Evolutionary conservation across 2,329 filamentous ascomycete species (phyloP).

Genomic region (Cercospora sp.): DNA sequence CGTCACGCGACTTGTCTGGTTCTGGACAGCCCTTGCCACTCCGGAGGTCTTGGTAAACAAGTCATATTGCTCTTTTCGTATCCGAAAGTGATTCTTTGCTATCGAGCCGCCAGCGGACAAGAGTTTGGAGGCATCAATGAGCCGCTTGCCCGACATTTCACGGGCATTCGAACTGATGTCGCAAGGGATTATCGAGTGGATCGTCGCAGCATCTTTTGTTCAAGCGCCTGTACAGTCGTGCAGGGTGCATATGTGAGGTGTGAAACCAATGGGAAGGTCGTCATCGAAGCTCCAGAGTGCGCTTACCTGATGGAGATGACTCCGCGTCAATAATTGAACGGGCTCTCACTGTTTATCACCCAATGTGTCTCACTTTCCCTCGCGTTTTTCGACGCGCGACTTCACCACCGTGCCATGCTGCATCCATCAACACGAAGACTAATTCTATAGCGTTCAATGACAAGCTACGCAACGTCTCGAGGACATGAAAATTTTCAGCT

Average conservation of each 20-base stretch:
- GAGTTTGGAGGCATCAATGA: constrained; percentile 54
- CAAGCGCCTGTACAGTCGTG: too few relatives aligned
- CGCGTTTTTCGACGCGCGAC: neutral
- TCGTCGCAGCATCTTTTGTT: too few relatives aligned
- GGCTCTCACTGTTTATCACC: neutral
- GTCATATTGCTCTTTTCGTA: constrained; percentile 63
- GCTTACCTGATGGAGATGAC: constrained; percentile 7
- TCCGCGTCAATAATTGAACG: neutral
- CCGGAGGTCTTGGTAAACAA: constrained; percentile 65
- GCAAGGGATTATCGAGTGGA: too few relatives aligned
- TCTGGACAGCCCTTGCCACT: constrained; percentile 62
- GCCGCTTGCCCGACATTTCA: constrained; percentile 53
- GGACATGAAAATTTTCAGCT: too few relatives aligned
- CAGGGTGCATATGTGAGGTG: too few relatives aligned
- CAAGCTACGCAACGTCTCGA: too few relatives aligned
- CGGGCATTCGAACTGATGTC: neutral
- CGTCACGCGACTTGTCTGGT: constrained; percentile 62
- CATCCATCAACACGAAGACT: neutral
- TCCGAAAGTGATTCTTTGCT: constrained; percentile 56
- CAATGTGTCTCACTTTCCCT: neutral
- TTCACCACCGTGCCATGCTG: neutral
- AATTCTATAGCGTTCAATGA: too few relatives aligned
- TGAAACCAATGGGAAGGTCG: neutral
- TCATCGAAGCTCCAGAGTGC: neutral
- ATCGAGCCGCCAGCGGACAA: constrained; percentile 51